Conservation (phyloP, 257 asterid genomes). For the Solanum appendiculatum region DNA sequence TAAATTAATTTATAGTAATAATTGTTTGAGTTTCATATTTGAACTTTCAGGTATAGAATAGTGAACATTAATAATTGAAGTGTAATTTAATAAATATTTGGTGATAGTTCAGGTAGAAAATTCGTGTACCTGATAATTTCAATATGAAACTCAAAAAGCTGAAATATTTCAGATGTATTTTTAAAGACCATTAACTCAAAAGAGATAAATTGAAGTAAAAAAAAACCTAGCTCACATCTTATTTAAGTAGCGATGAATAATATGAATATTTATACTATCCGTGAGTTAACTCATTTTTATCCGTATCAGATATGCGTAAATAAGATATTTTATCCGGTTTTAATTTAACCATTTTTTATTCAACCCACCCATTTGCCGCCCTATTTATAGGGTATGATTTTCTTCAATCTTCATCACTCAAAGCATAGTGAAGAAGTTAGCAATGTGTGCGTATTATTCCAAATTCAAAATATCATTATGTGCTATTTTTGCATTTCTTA, state of each 20-base stretch:
- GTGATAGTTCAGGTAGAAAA: not conserved
- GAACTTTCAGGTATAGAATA: not conserved
- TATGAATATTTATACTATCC: no score
- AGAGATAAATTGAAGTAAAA: not conserved
- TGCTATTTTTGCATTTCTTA: not conserved
- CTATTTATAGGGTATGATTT: not conserved
- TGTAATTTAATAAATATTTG: not conserved
- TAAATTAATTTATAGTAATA: not conserved
- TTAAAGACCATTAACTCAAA: not conserved
- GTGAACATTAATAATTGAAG: no score
- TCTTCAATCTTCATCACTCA: not conserved
- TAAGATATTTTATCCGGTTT: rapidly evolving
- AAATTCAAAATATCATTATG: not conserved
- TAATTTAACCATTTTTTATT: not conserved
- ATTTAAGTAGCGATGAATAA: not conserved
- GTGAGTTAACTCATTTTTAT: no score
- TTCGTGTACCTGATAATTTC: rapidly evolving
- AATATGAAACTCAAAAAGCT: not conserved
- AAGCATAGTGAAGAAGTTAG: not conserved
- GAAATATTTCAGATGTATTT: not conserved
- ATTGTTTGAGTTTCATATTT: not conserved
- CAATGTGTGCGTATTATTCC: not conserved
- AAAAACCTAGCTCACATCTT: not conserved
- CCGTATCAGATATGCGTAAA: no score
- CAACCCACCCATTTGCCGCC: not conserved